Conservation (phyloP, 306 rosid species). For the Urtica urens region DNA sequence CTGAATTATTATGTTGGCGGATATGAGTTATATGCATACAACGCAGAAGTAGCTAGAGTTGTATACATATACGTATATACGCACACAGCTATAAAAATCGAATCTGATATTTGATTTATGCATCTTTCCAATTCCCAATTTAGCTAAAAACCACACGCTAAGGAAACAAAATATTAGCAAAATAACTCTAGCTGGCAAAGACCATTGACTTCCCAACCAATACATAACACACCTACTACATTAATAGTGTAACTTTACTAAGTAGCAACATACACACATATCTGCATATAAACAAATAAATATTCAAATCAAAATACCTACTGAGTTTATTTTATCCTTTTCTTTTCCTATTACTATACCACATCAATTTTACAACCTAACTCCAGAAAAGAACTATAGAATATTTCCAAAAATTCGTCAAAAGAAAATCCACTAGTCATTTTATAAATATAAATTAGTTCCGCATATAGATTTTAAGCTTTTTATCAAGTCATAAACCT, state of each 20-base stretch:
- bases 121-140: not conserved
- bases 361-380: too few species aligned
- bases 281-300: not conserved
- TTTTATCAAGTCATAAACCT: not conserved
- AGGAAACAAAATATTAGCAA: conserved; percentile 19
- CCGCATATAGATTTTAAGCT: too few species aligned
- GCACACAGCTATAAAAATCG: not conserved
- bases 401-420: not conserved
- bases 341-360: too few species aligned
- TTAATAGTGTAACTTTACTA: conserved; percentile 22
- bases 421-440: not conserved
- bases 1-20: too few species aligned
- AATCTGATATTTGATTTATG: not conserved
- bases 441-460: too few species aligned
- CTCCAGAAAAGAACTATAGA: too few species aligned
- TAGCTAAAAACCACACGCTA: conserved; percentile 30
- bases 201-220: conserved; percentile 28
- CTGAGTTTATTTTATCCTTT: too few species aligned
- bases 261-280: conserved; percentile 13
- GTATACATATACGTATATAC: not conserved
- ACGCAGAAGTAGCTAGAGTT: too few species aligned
- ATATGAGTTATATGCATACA: too few species aligned
- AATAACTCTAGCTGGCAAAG: conserved; percentile 24
- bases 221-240: conserved; percentile 16
- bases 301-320: too few species aligned